Conservation (phyloP, 75 land plant genomes). For the Pinus albicaulis region DNA sequence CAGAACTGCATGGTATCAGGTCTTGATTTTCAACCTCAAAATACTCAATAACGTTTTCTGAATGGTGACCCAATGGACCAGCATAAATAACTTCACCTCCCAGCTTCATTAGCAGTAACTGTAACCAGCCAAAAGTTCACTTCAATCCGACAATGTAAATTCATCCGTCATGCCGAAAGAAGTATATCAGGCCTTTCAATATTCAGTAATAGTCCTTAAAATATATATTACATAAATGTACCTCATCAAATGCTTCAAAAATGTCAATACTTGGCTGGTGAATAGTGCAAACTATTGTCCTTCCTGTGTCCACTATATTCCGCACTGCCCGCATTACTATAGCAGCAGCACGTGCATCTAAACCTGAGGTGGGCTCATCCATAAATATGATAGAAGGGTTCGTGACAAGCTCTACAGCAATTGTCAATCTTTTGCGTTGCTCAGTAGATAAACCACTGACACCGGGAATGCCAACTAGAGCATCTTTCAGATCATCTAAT, state of each 20-base stretch:
- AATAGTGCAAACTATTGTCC: constrained; percentile 36
- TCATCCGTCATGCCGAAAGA: background rate
- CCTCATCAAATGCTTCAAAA: constrained; percentile 47
- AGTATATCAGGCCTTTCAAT: background rate
- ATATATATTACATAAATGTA: constrained; percentile 6
- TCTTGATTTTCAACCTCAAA: constrained; percentile 38
- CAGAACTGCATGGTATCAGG: background rate
- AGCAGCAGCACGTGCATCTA: constrained; percentile 31
- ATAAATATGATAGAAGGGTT: constrained; percentile 42
- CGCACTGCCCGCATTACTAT: constrained; percentile 28
- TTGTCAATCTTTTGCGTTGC: constrained; percentile 35
- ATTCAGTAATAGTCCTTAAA: background rate
- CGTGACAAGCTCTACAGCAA: constrained; percentile 34
- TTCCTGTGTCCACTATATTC: constrained; percentile 35
- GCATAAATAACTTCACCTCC: constrained; percentile 63
- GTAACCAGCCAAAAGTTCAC: constrained; percentile 10
- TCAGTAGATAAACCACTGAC: constrained; percentile 16
- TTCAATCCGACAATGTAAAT: background rate
- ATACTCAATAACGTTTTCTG: constrained; percentile 51
- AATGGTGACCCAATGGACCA: constrained; percentile 56
- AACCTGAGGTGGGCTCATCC: constrained; percentile 41
- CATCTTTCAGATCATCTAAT: background rate
- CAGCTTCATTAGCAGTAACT: constrained; percentile 73
- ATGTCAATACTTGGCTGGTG: constrained; percentile 35
- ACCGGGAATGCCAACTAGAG: constrained; percentile 3